A percentile compares a stretch with the other conserved stretches of the same genome.
Evolutionary conservation across 192 early-diverging fungal species (phyloP).

Genomic region (Podila horticola): DNA sequence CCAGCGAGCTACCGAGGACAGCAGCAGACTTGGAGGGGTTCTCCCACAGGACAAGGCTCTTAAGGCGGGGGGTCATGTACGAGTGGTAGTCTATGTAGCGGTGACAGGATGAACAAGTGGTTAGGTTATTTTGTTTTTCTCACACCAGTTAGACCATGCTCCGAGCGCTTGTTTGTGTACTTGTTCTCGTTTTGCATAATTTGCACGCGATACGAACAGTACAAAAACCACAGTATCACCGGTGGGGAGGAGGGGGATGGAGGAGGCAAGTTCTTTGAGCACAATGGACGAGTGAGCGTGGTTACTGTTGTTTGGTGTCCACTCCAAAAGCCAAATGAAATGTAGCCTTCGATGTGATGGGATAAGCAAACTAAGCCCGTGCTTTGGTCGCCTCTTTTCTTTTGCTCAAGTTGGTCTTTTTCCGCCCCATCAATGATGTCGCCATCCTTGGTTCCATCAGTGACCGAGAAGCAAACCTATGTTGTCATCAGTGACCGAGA

Average conservation of each 20-base stretch:
- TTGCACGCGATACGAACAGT: not conserved
- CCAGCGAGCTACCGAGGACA: slow-evolving; percentile 20
- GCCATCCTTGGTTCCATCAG: no score
- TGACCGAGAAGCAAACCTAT: no score
- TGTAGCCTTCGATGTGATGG: not conserved
- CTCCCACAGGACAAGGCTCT: slow-evolving; percentile 43
- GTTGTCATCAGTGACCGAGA: no score
- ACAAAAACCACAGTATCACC: slow-evolving; percentile 2
- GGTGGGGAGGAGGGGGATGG: not conserved
- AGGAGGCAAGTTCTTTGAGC: not conserved
- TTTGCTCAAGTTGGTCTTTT: no score
- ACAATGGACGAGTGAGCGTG: not conserved
- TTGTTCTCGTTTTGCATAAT: not conserved
- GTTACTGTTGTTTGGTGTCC: not conserved
- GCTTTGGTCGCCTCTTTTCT: not conserved
- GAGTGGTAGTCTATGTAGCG: slow-evolving; percentile 13
- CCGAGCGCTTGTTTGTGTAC: no score
- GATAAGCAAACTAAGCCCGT: not conserved
- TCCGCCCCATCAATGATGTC: no score
- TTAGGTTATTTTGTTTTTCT: no score
- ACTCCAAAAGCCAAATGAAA: not conserved
- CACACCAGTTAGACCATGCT: no score
- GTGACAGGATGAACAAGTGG: not conserved
- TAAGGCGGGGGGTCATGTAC: slow-evolving; percentile 35
- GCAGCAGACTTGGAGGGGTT: slow-evolving; percentile 23